Evolutionary conservation across 441 rosid genomes (phyloP), one percentile per base, ranked within the genome.

Genomic region (Cnidoscolus chayamansa): DNA sequence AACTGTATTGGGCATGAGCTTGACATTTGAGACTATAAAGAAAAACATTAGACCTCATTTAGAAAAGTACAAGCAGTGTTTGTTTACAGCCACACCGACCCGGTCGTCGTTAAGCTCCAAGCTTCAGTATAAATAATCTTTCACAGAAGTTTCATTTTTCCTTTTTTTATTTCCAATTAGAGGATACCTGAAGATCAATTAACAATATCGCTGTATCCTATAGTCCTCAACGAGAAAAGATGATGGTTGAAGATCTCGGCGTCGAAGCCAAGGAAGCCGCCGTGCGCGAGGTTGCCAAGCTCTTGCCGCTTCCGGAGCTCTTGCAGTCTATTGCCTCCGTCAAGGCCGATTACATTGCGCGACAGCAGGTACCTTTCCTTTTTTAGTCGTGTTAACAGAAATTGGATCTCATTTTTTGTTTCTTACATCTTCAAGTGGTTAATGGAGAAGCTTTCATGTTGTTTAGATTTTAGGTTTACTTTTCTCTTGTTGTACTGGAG

Each of bases 181-280:
- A 40, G 7, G 45, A 40, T 40, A 40, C 45, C 6, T 40, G 6
- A 40, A 40, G 7, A 40, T 40, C 45, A 40, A 40, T 40, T 40
- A 40, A 40, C 45, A 3, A 40, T 40, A 40, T 40, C 45, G 5
- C 40, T 35, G 5, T 35, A 40, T 40, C 6, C 45, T 40, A 0
- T 40, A 40, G 0, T 40, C 7, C 45, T 40, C 6, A 25, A 4
- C 45, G 2, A 7, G 45, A 5, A 63, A 81, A 75, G 77, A 91
- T 88, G 94, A 93, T 86, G 91, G 96, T 76, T 63, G 97, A 95
- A 72, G 99, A 95, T 91, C 95, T 88, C 58, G 99, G 99, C 63
- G 91, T 95, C 68, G 99, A 95, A 73, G 99, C 99, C 51, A 95
- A 93, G 84, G 99, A 95, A 75, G 85, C 94, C n/a, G 87, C 99